A percentile compares a stretch with the other conserved stretches of the same genome.
Conservation (phyloP, 495 filamentous ascomycete species). For the Penicillium egyptiacum region DNA sequence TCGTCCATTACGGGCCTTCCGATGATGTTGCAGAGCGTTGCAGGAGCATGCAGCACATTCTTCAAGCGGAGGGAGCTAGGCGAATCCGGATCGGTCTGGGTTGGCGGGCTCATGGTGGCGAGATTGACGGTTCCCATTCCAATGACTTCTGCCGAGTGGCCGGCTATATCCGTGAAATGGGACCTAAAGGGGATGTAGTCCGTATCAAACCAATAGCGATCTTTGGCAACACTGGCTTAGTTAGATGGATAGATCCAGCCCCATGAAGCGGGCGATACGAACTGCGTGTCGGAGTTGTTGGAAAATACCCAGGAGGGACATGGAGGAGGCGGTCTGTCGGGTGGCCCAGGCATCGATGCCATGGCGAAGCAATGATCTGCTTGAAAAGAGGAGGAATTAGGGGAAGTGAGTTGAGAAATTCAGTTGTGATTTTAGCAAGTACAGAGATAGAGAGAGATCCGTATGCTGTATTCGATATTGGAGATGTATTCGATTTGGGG, state of each 20-base stretch:
- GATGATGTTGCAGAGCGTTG: background rate
- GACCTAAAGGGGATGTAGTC: background rate
- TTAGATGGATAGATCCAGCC: background rate
- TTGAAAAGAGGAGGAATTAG: background rate
- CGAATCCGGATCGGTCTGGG: background rate
- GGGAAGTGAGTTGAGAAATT: background rate
- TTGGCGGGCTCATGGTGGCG: background rate
- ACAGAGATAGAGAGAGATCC: background rate
- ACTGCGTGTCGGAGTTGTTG: background rate
- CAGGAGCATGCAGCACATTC: background rate
- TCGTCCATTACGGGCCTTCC: background rate
- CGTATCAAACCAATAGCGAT: background rate
- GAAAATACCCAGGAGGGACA: background rate
- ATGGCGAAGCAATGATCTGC: background rate
- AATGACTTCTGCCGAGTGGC: background rate
- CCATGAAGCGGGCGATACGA: background rate
- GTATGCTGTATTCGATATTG: background rate
- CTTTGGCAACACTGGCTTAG: background rate
- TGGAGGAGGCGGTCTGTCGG: background rate
- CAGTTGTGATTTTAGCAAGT: background rate
- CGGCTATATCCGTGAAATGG: background rate
- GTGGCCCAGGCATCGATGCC: background rate
- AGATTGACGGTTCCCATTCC: background rate
- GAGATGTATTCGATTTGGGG: background rate
- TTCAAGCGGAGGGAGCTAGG: background rate